Percentiles rank a stretch among this genome's conserved stretches.
Evolutionary conservation across 371 early-diverging fungal species (phyloP).

Genomic region (Massospora cicadina): DNA sequence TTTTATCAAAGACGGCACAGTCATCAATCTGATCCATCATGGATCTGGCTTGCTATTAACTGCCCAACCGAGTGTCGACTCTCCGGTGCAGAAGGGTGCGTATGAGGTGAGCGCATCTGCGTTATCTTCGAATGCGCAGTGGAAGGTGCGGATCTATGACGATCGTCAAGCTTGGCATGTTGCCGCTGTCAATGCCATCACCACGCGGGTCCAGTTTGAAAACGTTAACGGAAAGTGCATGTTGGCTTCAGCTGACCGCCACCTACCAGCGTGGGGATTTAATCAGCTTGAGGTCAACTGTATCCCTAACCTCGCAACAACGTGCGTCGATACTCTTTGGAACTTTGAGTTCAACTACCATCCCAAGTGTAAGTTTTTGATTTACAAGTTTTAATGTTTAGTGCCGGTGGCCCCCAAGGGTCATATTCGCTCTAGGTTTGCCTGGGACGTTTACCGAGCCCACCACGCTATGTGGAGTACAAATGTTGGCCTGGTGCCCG

Average conservation of each 20-base stretch:
- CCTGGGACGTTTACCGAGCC: conserved; percentile 75
- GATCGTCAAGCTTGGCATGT: conserved; percentile 21
- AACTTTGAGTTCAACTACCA: conserved; percentile 56
- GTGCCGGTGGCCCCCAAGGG: conserved; percentile 35
- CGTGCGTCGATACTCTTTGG: conserved; percentile 64
- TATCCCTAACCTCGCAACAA: conserved; percentile 40
- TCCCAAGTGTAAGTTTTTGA: background rate
- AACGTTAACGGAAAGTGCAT: conserved; percentile 67
- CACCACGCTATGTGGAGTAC: conserved; percentile 95
- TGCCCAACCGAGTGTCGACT: conserved; percentile 40
- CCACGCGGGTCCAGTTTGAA: conserved; percentile 74
- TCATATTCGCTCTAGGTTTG: conserved; percentile 49
- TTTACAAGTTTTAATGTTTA: background rate
- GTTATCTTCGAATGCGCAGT: conserved; percentile 53
- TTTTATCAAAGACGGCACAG: conserved; percentile 15
- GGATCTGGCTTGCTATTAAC: conserved; percentile 67
- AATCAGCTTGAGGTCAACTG: conserved; percentile 90
- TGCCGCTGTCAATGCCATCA: conserved; percentile 40
- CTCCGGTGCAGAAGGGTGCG: conserved; percentile 74
- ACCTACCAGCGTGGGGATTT: conserved; percentile 96
- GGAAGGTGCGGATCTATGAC: conserved; percentile 72
- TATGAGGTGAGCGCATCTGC: conserved; percentile 80
- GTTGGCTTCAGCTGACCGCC: conserved; percentile 50
- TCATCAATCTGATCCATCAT: conserved; percentile 52
- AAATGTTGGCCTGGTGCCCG: conserved; percentile 94